Evolutionary conservation across 257 asterid genomes (phyloP).

Genomic region (Osmanthus fragrans): DNA sequence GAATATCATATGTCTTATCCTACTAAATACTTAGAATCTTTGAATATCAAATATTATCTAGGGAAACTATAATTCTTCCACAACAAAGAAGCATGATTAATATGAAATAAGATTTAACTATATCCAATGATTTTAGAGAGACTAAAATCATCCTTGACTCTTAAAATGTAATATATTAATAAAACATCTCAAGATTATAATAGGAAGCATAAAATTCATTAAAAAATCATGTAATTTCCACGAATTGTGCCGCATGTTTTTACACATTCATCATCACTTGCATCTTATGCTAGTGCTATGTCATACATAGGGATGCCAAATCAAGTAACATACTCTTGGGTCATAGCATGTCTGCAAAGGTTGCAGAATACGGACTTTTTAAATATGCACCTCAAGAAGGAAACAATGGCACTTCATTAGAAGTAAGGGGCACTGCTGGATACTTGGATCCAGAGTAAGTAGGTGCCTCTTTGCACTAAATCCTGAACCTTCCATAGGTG

Average conservation of each 20-base stretch:
- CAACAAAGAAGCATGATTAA: background rate
- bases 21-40: background rate
- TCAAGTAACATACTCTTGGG: constrained; percentile 89
- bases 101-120: background rate
- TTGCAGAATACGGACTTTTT: constrained; percentile 79
- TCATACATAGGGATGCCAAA: constrained; percentile 85
- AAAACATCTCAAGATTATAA: background rate
- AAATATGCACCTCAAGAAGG: constrained; percentile 93
- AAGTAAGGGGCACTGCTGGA: constrained; percentile 70
- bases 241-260: background rate
- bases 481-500: background rate
- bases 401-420: constrained; percentile 73
- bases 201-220: background rate
- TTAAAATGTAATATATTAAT: background rate
- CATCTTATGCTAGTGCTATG: constrained; percentile 31
- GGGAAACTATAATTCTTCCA: background rate
- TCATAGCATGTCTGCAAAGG: constrained; percentile 88
- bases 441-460: constrained; percentile 86
- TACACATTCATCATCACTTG: background rate
- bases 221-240: background rate
- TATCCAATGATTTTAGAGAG: background rate
- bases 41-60: background rate
- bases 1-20: background rate
- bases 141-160: background rate
- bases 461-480: constrained; percentile 5